A percentile compares a stretch with the other conserved stretches of the same genome.
Conservation (phyloP, 2,329 filamentous ascomycete genomes). For the Alternaria viburni region DNA sequence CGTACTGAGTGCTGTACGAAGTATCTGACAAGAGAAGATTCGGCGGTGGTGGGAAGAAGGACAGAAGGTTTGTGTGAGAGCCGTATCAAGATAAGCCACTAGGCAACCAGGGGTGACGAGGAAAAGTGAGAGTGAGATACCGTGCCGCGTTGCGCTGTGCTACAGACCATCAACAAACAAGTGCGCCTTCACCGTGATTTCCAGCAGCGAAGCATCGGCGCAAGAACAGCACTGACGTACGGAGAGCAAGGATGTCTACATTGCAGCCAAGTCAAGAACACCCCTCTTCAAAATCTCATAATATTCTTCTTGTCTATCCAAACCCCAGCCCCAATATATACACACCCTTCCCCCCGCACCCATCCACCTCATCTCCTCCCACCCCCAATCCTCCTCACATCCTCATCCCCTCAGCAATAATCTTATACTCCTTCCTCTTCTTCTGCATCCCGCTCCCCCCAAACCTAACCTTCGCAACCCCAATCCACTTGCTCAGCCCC, state of each 20-base stretch:
- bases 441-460: conserved; percentile 66
- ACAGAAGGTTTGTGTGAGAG: too few relatives aligned
- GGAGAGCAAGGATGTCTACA: accelerated
- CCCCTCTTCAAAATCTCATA: neutral
- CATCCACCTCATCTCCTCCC: neutral
- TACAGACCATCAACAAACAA: too few relatives aligned
- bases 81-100: neutral
- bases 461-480: conserved; percentile 63
- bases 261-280: neutral
- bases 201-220: neutral
- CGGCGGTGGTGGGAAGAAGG: neutral
- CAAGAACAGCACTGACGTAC: neutral
- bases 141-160: neutral
- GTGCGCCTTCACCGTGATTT: neutral
- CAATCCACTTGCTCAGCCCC: conserved; percentile 70
- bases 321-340: neutral
- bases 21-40: neutral
- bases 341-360: neutral
- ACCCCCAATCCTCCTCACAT: conserved; percentile 12
- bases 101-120: neutral
- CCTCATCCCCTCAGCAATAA: conserved; percentile 59
- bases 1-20: too few relatives aligned
- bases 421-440: conserved; percentile 86
- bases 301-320: neutral
- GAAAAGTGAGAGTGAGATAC: neutral